A percentile compares a stretch with the other conserved stretches of the same genome.
Evolutionary conservation across 768 basidiomycete genomes (phyloP).

Genomic region (Boletus rufocinnamomeus): DNA sequence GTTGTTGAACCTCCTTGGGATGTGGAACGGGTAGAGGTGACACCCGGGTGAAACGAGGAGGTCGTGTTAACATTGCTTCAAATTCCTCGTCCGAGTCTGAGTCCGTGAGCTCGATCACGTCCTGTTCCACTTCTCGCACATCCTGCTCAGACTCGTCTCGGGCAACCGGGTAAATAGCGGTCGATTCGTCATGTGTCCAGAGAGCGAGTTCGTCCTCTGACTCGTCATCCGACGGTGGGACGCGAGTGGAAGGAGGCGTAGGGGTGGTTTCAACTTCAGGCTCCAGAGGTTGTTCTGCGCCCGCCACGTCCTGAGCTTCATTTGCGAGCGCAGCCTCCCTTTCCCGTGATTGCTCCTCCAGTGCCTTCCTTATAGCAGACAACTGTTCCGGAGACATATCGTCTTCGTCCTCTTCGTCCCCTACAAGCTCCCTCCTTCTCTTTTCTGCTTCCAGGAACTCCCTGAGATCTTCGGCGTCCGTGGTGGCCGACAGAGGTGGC

Average conservation of each 20-base stretch:
- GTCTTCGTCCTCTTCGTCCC: slow-evolving; percentile 31
- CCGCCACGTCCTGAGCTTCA: slow-evolving; percentile 7
- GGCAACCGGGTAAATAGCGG: slow-evolving; percentile 36
- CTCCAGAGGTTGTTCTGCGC: slow-evolving; percentile 3
- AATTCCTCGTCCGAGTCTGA: slow-evolving; percentile 35
- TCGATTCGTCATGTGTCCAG: slow-evolving; percentile 47
- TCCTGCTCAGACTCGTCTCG: slow-evolving; percentile 22
- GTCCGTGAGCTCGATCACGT: slow-evolving; percentile 29
- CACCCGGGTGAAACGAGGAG: slow-evolving; percentile 16
- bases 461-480: slow-evolving; percentile 61
- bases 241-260: slow-evolving; percentile 12
- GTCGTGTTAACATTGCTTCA: slow-evolving; percentile 27
- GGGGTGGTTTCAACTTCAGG: slow-evolving; percentile 20
- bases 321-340: slow-evolving; percentile 11
- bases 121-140: slow-evolving; percentile 16
- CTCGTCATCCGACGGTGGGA: slow-evolving; percentile 27
- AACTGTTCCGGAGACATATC: slow-evolving; percentile 26
- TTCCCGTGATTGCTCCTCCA: slow-evolving; percentile 15
- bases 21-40: slow-evolving; percentile 9
- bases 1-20: slow-evolving; percentile 6
- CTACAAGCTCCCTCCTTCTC: slow-evolving; percentile 44
- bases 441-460: slow-evolving; percentile 70
- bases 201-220: slow-evolving; percentile 53
- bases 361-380: slow-evolving; percentile 16
- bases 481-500: slow-evolving; percentile 47